phyloP scores from a whole-genome alignment of 1,284 basidiomycete genomes.

The Ceratobasidium sp. region DNA sequence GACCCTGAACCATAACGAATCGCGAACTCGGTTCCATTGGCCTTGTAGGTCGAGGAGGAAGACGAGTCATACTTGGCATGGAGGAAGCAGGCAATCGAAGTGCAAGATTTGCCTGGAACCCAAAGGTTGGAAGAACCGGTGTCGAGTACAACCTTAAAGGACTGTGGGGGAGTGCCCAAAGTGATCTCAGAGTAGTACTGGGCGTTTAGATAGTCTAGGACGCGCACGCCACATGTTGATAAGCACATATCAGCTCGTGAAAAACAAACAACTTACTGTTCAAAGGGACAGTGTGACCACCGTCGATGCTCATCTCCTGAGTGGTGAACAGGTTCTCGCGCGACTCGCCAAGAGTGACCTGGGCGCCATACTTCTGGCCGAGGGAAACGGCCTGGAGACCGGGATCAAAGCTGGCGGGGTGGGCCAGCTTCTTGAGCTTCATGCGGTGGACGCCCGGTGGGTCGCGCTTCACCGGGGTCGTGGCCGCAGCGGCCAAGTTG shows the following conservation, averaged over 20 bases:
- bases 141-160: constrained; percentile 89
- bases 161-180: constrained; percentile 85
- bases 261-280: constrained; percentile 75
- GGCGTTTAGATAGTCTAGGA: constrained; percentile 94
- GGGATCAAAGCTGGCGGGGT: constrained; percentile 70
- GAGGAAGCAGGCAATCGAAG: constrained; percentile 98
- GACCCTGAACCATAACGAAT: constrained; percentile 98
- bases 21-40: constrained; percentile 91
- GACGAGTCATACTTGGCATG: constrained; percentile 93
- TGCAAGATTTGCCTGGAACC: constrained; percentile 92
- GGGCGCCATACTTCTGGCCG: constrained; percentile 88
- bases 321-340: constrained; percentile 85
- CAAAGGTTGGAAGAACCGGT: constrained; percentile 94
- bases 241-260: constrained; percentile 34
- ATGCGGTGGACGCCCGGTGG: constrained; percentile 77
- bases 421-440: constrained; percentile 83
- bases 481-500: constrained; percentile 73
- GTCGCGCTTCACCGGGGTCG: constrained; percentile 51
- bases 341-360: constrained; percentile 73
- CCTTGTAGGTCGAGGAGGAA: constrained; percentile 90
- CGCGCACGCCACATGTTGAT: constrained; percentile 36
- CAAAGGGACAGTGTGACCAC: constrained; percentile 91
- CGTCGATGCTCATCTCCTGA: constrained; percentile 76
- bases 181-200: constrained; percentile 95
- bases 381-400: constrained; percentile 79